Conservation (phyloP, 371 early-diverging fungal genomes). For the Mucor plumbeus region DNA sequence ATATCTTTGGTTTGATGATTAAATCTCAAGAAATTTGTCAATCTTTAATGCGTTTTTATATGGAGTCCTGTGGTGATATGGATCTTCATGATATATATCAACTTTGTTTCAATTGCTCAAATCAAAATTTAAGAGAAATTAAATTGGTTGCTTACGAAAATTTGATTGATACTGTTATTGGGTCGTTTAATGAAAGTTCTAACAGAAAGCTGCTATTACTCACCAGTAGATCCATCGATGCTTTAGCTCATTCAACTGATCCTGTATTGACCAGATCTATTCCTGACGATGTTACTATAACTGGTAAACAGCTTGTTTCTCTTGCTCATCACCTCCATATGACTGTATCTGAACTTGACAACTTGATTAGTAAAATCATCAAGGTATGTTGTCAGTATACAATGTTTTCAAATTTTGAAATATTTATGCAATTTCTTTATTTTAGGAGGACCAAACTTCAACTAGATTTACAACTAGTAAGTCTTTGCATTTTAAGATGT, state of each 20-base stretch:
- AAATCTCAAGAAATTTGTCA: neutral
- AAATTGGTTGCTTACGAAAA: conserved; percentile 10
- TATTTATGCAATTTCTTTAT: neutral
- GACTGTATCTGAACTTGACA: neutral
- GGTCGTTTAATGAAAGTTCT: neutral
- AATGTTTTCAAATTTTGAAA: neutral
- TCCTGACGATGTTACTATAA: conserved; percentile 21
- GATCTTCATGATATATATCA: conserved; percentile 23
- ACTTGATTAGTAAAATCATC: conserved; percentile 18
- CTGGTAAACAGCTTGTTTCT: conserved; percentile 26
- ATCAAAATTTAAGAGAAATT: conserved; percentile 4
- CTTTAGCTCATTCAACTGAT: conserved; percentile 23
- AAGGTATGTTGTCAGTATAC: neutral
- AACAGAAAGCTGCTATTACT: conserved; percentile 8
- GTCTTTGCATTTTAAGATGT: neutral
- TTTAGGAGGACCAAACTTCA: neutral
- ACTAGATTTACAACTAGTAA: neutral
- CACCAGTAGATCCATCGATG: conserved; percentile 26
- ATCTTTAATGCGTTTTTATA: conserved; percentile 14
- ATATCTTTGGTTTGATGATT: neutral
- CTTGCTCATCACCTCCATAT: conserved; percentile 28
- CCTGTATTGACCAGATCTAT: conserved; percentile 7
- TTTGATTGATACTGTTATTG: neutral
- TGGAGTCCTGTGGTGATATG: conserved; percentile 28
- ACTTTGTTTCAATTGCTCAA: conserved; percentile 3